Evolutionary conservation across 495 filamentous ascomycete species (phyloP).

Genomic region (Cudoniella acicularis): DNA sequence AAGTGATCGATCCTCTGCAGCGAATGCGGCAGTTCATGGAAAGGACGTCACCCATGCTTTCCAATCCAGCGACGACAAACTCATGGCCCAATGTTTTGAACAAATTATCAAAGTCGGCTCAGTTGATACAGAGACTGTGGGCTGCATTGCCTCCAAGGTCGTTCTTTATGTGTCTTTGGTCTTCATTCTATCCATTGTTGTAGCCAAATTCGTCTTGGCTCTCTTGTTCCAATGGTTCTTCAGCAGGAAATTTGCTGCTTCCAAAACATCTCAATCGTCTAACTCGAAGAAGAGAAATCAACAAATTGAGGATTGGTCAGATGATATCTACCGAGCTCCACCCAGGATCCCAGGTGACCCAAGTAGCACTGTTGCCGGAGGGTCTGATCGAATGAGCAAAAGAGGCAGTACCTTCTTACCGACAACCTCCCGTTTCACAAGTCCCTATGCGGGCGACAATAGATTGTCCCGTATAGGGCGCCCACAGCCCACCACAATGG

Average conservation of each 20-base stretch:
- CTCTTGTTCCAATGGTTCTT: slow-evolving; percentile 95
- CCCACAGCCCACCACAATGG: slow-evolving; percentile 84
- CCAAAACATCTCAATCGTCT: slow-evolving; percentile 65
- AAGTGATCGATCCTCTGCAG: slow-evolving; percentile 41
- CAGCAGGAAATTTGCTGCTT: slow-evolving; percentile 72
- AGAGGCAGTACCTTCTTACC: slow-evolving; percentile 74
- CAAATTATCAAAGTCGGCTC: slow-evolving; percentile 94
- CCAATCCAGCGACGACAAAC: slow-evolving; percentile 71
- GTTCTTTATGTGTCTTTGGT: slow-evolving; percentile 92
- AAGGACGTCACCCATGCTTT: slow-evolving; percentile 87
- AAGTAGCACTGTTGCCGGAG: slow-evolving; percentile 46
- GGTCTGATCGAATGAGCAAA: slow-evolving; percentile 70
- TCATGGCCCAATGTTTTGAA: slow-evolving; percentile 76
- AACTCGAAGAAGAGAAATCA: slow-evolving; percentile 77
- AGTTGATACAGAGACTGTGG: slow-evolving; percentile 93
- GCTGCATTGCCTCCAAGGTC: slow-evolving; percentile 95
- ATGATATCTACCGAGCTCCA: slow-evolving; percentile 92
- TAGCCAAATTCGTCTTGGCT: slow-evolving; percentile 84
- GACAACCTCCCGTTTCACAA: slow-evolving; percentile 90
- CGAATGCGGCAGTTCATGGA: slow-evolving; percentile 73
- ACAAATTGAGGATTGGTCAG: slow-evolving; percentile 97
- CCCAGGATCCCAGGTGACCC: slow-evolving; percentile 71
- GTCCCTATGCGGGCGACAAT: slow-evolving; percentile 72
- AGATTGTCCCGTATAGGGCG: slow-evolving; percentile 32
- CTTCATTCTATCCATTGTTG: slow-evolving; percentile 88